These are phyloP conservation scores for Candida glucosophila DNA, from an alignment of 1,139 yeast genomes.

Conservation along the genomic window DNA sequence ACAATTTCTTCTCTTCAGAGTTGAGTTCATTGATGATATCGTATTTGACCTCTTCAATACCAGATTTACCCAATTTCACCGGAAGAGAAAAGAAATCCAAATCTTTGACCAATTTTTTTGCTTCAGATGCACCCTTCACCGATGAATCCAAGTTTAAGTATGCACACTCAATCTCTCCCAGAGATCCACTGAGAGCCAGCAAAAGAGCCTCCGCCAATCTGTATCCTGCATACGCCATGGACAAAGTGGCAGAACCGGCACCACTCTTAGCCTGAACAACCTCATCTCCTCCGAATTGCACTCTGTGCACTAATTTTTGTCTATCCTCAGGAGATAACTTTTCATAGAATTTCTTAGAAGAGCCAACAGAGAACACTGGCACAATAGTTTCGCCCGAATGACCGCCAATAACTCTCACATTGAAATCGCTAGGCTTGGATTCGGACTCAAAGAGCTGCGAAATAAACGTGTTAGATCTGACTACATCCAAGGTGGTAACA, in stretches of 20 bases:
- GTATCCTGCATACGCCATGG: slow-evolving; percentile 99
- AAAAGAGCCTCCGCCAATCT: slow-evolving; percentile 85
- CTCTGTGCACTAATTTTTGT: slow-evolving; percentile 78
- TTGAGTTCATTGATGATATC: slow-evolving; percentile 45
- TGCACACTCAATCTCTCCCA: slow-evolving; percentile 69
- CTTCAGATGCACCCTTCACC: slow-evolving; percentile 64
- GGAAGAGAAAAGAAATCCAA: slow-evolving; percentile 91
- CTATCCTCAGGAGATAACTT: slow-evolving; percentile 44
- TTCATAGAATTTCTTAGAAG: slow-evolving; percentile 37
- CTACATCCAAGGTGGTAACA: slow-evolving; percentile 93
- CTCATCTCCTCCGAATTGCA: slow-evolving; percentile 98
- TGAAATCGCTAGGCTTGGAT: slow-evolving; percentile 64
- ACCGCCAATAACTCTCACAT: slow-evolving; percentile 85
- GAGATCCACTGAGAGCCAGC: slow-evolving; percentile 49
- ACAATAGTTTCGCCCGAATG: slow-evolving; percentile 98
- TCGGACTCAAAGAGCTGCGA: slow-evolving; percentile 49
- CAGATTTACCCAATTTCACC: slow-evolving; percentile 81
- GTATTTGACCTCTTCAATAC: slow-evolving; percentile 61
- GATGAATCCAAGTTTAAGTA: slow-evolving; percentile 42
- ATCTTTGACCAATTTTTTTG: slow-evolving; percentile 63
- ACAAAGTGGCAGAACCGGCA: slow-evolving; percentile 97
- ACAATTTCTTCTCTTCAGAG: slow-evolving; percentile 62
- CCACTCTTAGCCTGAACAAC: slow-evolving; percentile 98
- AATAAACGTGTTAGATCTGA: slow-evolving; percentile 88
- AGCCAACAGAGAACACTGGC: slow-evolving; percentile 68